Percentiles rank a stretch among this genome's conserved stretches.
phyloP scores from a whole-genome alignment of 1,284 basidiomycete genomes.

The Wallemia ichthyophaga region DNA sequence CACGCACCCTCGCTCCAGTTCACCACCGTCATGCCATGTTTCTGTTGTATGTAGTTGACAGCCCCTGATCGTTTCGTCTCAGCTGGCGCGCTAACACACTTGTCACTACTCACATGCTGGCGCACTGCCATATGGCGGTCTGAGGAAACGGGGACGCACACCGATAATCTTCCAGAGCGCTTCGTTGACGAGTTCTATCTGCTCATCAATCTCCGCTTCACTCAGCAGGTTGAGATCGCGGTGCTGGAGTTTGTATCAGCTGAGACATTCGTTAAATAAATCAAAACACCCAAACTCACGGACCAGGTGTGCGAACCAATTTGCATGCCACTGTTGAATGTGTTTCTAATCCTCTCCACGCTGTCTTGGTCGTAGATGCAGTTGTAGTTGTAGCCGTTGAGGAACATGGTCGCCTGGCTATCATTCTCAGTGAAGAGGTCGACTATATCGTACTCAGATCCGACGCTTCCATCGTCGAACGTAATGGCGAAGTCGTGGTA shows the following conservation, averaged over 20 bases:
- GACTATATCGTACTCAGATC: background rate
- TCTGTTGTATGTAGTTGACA: background rate
- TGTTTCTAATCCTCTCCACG: background rate
- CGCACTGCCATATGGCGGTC: slow-evolving; percentile 9
- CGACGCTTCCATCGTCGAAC: background rate
- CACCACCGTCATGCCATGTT: background rate
- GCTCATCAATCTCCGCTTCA: slow-evolving; percentile 2
- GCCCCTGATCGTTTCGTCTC: background rate
- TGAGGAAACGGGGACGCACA: slow-evolving; percentile 4
- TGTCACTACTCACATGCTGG: background rate
- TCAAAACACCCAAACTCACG: background rate
- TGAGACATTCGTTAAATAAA: background rate
- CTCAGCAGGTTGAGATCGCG: slow-evolving; percentile 3
- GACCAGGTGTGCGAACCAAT: slow-evolving; percentile 1
- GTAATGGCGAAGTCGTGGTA: background rate
- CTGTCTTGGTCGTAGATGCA: slow-evolving; percentile 1
- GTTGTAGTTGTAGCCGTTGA: slow-evolving; percentile 7
- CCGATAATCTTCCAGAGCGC: slow-evolving; percentile 5
- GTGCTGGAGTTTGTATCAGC: background rate
- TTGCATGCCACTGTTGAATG: background rate
- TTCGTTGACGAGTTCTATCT: slow-evolving; percentile 4
- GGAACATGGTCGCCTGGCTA: background rate
- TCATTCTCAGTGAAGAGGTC: background rate
- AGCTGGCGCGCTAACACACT: background rate
- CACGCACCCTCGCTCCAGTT: slow-evolving; percentile 4